phyloP scores from a whole-genome alignment of 306 rosid genomes.

The Dicorynia guianensis region DNA sequence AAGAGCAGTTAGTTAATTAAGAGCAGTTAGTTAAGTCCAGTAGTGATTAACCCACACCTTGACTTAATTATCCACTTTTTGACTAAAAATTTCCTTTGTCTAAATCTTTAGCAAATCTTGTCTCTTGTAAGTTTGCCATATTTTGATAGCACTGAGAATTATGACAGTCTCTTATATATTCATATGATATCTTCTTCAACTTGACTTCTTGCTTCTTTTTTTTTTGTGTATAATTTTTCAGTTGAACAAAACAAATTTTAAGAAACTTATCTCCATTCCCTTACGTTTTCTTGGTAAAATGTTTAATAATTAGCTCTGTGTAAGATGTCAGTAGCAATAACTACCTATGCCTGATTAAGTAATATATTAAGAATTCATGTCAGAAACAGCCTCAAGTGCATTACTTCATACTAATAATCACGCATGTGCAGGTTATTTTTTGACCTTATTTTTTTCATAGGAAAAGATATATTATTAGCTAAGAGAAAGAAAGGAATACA shows the following conservation, averaged over 20 bases:
- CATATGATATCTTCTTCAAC: background rate
- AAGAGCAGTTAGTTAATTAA: too few species aligned
- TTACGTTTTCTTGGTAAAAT: background rate
- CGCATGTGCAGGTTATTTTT: background rate
- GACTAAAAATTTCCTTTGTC: too few species aligned
- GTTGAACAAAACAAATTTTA: background rate
- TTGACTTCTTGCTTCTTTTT: background rate
- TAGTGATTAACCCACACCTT: too few species aligned
- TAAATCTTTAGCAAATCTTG: too few species aligned
- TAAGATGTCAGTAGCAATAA: too few species aligned
- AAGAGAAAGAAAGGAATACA: too few species aligned
- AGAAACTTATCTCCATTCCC: background rate
- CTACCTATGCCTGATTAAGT: background rate
- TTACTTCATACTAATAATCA: background rate
- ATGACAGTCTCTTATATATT: background rate
- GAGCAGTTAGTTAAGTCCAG: too few species aligned
- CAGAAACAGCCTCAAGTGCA: background rate
- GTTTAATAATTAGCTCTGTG: background rate
- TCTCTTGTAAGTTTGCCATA: background rate
- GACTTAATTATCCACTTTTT: too few species aligned
- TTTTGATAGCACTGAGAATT: background rate
- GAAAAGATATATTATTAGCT: too few species aligned
- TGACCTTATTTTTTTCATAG: too few species aligned
- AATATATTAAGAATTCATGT: background rate
- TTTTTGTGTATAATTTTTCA: background rate